Evolutionary conservation across 805 yeast species (phyloP).

Genomic region (Zygoascus flipseniorum): DNA sequence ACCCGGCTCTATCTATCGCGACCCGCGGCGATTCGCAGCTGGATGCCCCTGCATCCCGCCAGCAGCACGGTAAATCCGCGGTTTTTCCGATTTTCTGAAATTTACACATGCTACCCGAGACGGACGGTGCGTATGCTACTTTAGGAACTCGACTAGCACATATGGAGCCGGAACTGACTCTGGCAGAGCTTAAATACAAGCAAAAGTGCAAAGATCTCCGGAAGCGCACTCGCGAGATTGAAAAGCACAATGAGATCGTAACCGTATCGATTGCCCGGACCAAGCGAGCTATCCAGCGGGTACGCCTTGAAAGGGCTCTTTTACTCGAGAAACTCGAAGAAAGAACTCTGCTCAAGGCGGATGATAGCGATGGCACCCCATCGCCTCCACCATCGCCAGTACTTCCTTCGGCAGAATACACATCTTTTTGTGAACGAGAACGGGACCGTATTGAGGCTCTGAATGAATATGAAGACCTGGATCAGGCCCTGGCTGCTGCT

Average conservation of each 20-base stretch:
- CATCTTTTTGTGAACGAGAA: slow-evolving; percentile 79
- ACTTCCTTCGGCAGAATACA: slow-evolving; percentile 44
- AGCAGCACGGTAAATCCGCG: neutral
- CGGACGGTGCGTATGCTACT: neutral
- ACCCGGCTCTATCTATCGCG: neutral
- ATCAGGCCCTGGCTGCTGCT: slow-evolving; percentile 71
- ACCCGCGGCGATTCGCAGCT: too few relatives aligned
- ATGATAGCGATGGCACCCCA: slow-evolving; percentile 22
- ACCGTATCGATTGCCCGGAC: slow-evolving; percentile 72
- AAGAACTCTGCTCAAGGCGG: slow-evolving; percentile 19
- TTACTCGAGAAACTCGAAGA: slow-evolving; percentile 72
- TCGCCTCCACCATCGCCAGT: slow-evolving; percentile 23
- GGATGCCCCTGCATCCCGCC: too few relatives aligned
- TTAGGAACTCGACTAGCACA: too few relatives aligned
- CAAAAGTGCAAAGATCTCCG: slow-evolving; percentile 67
- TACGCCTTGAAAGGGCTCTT: slow-evolving; percentile 75
- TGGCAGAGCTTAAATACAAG: slow-evolving; percentile 36
- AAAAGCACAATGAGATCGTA: slow-evolving; percentile 67
- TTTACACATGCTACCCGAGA: neutral
- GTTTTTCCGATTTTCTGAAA: neutral
- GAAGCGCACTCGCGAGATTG: slow-evolving; percentile 60
- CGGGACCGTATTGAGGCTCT: slow-evolving; percentile 62
- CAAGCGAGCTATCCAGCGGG: slow-evolving; percentile 62
- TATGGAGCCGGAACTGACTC: neutral
- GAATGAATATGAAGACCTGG: slow-evolving; percentile 44